A percentile compares a stretch with the other conserved stretches of the same genome.
Evolutionary conservation across 1,284 basidiomycete species (phyloP).

Genomic region (Cryptococcus jaspeensis): DNA sequence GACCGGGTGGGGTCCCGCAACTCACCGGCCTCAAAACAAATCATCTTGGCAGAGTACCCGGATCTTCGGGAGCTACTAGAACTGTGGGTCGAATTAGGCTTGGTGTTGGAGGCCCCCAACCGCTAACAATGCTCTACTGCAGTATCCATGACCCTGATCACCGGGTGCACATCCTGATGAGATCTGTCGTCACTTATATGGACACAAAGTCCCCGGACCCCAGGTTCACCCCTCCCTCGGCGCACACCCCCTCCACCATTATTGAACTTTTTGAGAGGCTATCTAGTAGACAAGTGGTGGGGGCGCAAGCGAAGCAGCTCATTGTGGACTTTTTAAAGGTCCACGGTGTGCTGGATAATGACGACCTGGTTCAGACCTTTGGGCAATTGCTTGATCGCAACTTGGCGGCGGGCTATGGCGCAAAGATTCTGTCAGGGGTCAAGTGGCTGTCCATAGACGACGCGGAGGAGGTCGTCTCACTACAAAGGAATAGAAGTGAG

Average conservation of each 20-base stretch:
- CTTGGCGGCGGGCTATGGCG: constrained; percentile 38
- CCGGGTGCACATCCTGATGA: constrained; percentile 20
- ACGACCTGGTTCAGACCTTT: constrained; percentile 27
- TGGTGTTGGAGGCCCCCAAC: background rate
- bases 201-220: background rate
- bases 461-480: background rate
- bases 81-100: constrained; percentile 25
- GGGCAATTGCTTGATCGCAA: constrained; percentile 38
- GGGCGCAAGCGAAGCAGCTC: constrained; percentile 21
- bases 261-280: constrained; percentile 23
- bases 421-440: constrained; percentile 25
- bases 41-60: constrained; percentile 36
- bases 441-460: constrained; percentile 18
- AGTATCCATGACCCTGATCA: constrained; percentile 32
- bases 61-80: constrained; percentile 38
- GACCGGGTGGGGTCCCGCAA: constrained; percentile 25
- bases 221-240: background rate
- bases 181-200: constrained; percentile 7
- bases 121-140: background rate
- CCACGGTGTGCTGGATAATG: constrained; percentile 6
- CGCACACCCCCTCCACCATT: constrained; percentile 4
- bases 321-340: constrained; percentile 22
- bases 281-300: constrained; percentile 15
- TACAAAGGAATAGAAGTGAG: background rate
- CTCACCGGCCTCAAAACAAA: constrained; percentile 24